Evolutionary conservation across 2,329 filamentous ascomycete genomes (phyloP).

Genomic region (Colletotrichum falcatum): DNA sequence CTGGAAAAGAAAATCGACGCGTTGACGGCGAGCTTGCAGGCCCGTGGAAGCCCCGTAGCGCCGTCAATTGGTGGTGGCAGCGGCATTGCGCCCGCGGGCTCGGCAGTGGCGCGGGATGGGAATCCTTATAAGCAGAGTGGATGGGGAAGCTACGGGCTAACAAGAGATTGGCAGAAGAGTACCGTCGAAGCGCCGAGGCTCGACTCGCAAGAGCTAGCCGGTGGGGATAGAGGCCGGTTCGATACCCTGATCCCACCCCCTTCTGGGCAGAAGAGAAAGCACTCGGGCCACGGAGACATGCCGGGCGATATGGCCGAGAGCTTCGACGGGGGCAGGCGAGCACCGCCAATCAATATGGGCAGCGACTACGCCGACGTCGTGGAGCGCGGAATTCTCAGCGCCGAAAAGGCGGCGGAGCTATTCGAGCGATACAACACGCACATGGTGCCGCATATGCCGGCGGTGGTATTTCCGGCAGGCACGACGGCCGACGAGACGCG

Average conservation of each 20-base stretch:
- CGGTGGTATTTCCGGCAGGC: conserved; percentile 68
- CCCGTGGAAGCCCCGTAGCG: conserved; percentile 51
- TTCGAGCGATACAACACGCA: conserved; percentile 69
- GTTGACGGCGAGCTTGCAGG: conserved; percentile 82
- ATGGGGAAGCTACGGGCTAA: conserved; percentile 28
- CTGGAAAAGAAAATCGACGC: conserved; percentile 94
- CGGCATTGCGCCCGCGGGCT: conserved; percentile 33
- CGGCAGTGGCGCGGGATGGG: conserved; percentile 1
- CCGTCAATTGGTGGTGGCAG: conserved; percentile 43
- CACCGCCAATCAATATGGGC: conserved; percentile 37
- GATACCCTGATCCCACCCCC: conserved; percentile 4
- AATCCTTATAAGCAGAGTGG: conserved; percentile 32
- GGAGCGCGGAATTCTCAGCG: conserved; percentile 69
- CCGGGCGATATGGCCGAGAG: conserved; percentile 13
- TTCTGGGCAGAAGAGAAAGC: conserved; percentile 49
- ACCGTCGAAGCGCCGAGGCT: neutral
- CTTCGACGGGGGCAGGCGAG: conserved; percentile 18
- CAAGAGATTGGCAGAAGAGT: conserved; percentile 16
- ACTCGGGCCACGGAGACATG: conserved; percentile 43
- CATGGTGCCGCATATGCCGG: conserved; percentile 72
- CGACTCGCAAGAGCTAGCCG: conserved; percentile 16
- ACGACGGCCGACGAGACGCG: conserved; percentile 68
- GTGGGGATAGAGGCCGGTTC: conserved; percentile 18
- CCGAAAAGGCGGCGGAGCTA: conserved; percentile 65
- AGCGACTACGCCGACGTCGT: conserved; percentile 62